Evolutionary conservation across 176 grass and related monocot genomes (phyloP).

Genomic region (Carex cristatella): DNA sequence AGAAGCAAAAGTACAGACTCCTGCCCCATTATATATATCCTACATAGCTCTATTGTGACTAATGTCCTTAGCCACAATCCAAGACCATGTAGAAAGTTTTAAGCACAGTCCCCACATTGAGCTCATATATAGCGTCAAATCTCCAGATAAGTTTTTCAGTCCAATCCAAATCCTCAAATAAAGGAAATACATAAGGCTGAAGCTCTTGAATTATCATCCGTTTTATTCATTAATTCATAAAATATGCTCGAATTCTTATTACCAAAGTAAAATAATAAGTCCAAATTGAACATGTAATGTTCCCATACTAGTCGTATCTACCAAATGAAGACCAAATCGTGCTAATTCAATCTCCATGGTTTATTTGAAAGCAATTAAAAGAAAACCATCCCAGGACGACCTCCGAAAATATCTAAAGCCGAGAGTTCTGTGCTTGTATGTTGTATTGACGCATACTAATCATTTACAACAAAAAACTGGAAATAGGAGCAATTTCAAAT

Average conservation of each 20-base stretch:
- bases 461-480: neutral
- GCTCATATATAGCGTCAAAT: neutral
- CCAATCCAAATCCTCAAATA: neutral
- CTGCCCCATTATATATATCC: neutral
- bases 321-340: neutral
- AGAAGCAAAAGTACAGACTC: neutral
- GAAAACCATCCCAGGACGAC: neutral
- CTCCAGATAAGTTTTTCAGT: neutral
- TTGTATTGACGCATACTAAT: neutral
- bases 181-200: neutral
- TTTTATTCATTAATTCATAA: neutral
- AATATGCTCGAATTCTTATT: slow-evolving; percentile 1
- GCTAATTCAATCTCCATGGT: neutral
- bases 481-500: neutral
- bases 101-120: neutral
- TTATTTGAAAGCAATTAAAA: neutral
- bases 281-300: neutral
- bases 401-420: neutral
- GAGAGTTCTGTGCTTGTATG: neutral
- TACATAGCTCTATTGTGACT: neutral
- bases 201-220: neutral
- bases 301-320: neutral
- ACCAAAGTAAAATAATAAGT: neutral
- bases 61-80: neutral
- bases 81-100: neutral